Base-by-base conservation (phyloP, 2,329 filamentous ascomycete genomes). In the Aspergillus carbonarius region DNA sequence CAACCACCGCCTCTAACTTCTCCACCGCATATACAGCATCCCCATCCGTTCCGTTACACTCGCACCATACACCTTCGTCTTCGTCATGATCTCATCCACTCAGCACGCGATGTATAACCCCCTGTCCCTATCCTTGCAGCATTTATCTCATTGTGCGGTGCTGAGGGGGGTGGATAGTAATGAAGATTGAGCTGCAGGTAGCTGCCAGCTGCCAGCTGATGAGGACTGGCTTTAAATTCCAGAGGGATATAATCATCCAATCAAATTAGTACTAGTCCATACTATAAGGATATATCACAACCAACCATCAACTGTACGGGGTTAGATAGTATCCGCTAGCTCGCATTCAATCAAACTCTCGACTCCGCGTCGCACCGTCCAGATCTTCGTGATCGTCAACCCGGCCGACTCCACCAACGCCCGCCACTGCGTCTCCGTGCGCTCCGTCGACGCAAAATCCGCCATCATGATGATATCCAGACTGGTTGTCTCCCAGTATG, bases 21-120 rank as follows among this genome's bases (percentile, higher is more conserved):
- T 62, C 51, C 5, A 61, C 64, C 15, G 64, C 60, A 1, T 59
- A 60, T 23, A 63, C 54, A 1, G 64, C 64, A 10, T 65, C 64
- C 3, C n/a, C 20, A 58, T 65, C 4, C 61, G 55, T 8, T 59
- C 64, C 4, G 55, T 58, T 53, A 66, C 63, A 50, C 65, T 52
- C 25, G 64, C 64, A 1, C 59, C 47, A 50, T 66, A 66, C 48
- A 65, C 15, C 30, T 63, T 65, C 20, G 61, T 59, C 30, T 63
- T 65, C 20, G 61, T 59, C 49, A 56, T 61, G 18, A 62, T 37
- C 18, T 66, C 57, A 54, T 66, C 62, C 32, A 61, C 54, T 18
- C 63, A 54, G 40, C 64, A 66, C 2, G 39, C 50, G 0, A 85
- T 87, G 75, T 92, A 92, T 68, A 91, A 91, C 69, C n/a, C n/a